Base-by-base conservation (phyloP, 805 yeast species). In the Jamesozyma spencerorum region DNA sequence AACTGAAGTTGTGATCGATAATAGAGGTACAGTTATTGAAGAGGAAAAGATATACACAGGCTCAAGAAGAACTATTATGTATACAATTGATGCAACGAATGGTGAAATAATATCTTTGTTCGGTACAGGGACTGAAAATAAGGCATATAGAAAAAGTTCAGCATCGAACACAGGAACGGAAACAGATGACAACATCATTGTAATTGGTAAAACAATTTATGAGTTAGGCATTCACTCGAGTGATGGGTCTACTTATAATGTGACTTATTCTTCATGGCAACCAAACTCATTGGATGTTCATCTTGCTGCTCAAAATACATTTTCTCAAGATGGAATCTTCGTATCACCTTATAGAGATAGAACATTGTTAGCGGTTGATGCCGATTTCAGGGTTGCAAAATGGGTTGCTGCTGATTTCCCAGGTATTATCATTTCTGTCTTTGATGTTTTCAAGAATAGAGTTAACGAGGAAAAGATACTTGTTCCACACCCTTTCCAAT, bases 21-120 rank as follows among this genome's bases (percentile, higher is more conserved):
- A 54, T 14, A 30, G 46, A 5, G 65, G 65, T 4, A 54, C 58
- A 4, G 37, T 47, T 2, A 33, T 57, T 2, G 75, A 70, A 38
- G 80, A 74, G 50, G 92, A 86, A 55, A 85, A 84, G 51, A 74
- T 86, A 2, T 92, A 87, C 61, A 88, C 97, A 0, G 98, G 98
- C 3, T 69, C 79, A 4, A 68, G 92, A 43, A 75, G 71, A 38
- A 78, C 97, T 0, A 77, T 86, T 0, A 69, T 92, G 44, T 83
- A 79, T 52, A 74, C 85, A 2, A 70, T 90, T 18, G 78, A 88
- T 58, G 72, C 85, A 3, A 64, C 65, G 19, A 80, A 84, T 0
- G 98, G 98, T 1, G 76, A 79, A 44, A 66, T 90, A 8, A 46
- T 82, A 2, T 75, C 79, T 13, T 74, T 79, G 0, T 88, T 73